Evolutionary conservation across 2,329 filamentous ascomycete genomes (phyloP).

Genomic region (Alternaria ventricosa): DNA sequence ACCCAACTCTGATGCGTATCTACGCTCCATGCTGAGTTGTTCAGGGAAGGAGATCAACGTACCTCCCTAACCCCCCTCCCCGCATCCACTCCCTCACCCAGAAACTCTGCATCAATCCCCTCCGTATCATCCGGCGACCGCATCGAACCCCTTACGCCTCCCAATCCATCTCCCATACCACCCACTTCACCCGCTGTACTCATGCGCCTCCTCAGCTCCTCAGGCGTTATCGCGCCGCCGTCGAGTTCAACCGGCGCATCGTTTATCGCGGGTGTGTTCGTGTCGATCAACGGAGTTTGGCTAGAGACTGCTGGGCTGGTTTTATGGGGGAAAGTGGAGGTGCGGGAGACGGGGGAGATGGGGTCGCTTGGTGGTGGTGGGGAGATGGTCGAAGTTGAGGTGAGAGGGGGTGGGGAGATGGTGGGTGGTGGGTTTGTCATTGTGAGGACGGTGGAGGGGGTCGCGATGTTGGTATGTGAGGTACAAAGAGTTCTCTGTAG

Average conservation of each 20-base stretch:
- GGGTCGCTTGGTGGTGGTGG: too few relatives aligned
- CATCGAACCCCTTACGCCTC: neutral
- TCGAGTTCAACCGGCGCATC: constrained; percentile 54
- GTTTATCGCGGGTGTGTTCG: constrained; percentile 52
- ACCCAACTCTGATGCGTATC: too few relatives aligned
- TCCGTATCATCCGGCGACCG: constrained; percentile 33
- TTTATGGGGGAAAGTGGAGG: constrained; percentile 35
- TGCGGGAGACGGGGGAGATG: constrained; percentile 30
- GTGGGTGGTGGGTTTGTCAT: constrained; percentile 19
- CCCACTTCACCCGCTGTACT: constrained; percentile 18
- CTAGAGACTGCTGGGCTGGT: constrained; percentile 30
- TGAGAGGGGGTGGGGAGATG: constrained; percentile 21
- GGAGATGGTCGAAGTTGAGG: constrained; percentile 31
- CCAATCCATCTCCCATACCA: neutral
- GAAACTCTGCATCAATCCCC: constrained; percentile 38
- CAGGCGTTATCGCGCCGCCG: constrained; percentile 31
- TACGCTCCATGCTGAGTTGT: too few relatives aligned
- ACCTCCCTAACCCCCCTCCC: constrained; percentile 35
- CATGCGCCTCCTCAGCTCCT: constrained; percentile 31
- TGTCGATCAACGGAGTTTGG: constrained; percentile 45
- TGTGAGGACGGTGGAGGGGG: neutral
- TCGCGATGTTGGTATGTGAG: neutral
- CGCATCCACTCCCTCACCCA: constrained; percentile 28
- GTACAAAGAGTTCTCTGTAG: neutral
- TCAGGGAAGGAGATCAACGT: too few relatives aligned